These are phyloP conservation scores for Rutstroemia sp. DNA, from an alignment of 2,329 filamentous ascomycete species.

Conservation along the genomic window DNA sequence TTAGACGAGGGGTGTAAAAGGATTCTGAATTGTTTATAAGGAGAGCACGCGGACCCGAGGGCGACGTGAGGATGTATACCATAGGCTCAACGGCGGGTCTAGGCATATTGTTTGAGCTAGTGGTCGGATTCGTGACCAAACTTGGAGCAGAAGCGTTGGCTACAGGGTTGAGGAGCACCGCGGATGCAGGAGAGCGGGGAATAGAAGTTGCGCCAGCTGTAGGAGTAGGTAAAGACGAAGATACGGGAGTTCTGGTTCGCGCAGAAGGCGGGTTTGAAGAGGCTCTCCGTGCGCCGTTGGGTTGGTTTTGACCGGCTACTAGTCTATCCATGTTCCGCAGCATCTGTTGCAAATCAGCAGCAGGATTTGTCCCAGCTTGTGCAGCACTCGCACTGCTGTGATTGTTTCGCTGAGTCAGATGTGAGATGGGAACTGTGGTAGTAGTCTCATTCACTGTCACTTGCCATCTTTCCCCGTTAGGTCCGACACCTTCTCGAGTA, in stretches of 20 bases:
- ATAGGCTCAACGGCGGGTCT: constrained; percentile 33
- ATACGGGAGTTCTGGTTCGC: constrained; percentile 5
- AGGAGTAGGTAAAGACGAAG: constrained; percentile 2
- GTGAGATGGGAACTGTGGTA: constrained; percentile 18
- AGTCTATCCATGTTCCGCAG: constrained; percentile 22
- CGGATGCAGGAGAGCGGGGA: neutral
- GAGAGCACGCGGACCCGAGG: constrained; percentile 50
- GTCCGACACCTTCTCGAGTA: constrained; percentile 41
- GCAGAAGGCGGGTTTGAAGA: constrained; percentile 8
- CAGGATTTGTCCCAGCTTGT: constrained; percentile 13
- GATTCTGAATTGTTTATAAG: constrained; percentile 46
- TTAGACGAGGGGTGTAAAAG: constrained; percentile 41
- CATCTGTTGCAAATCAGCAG: constrained; percentile 22
- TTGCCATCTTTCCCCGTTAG: constrained; percentile 45
- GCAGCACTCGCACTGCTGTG: constrained; percentile 11
- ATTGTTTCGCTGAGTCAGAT: constrained; percentile 11
- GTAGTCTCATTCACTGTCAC: constrained; percentile 43
- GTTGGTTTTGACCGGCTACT: constrained; percentile 13
- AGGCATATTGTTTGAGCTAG: constrained; percentile 11
- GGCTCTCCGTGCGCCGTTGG: constrained; percentile 19
- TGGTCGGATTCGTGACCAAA: constrained; percentile 4
- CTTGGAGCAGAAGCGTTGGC: constrained; percentile 5
- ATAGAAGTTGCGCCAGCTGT: neutral
- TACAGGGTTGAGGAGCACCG: neutral
- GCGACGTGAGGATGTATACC: constrained; percentile 55